Percentiles rank a stretch among this genome's conserved stretches.
Conservation (phyloP, 139 green algal species). For the Tetraselmis chui region DNA sequence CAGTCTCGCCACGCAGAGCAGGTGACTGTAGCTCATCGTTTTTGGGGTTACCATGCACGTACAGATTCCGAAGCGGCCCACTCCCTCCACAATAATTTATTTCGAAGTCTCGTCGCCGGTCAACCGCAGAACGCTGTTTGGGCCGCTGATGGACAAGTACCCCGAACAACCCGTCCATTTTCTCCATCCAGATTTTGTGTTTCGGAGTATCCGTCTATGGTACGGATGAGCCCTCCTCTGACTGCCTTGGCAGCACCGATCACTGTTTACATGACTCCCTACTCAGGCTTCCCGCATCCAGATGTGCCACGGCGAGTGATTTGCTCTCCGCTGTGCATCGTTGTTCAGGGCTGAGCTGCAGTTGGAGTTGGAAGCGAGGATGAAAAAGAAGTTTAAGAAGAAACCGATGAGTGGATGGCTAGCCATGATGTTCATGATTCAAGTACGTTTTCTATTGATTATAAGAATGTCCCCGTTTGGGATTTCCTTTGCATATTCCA, state of each 20-base stretch:
- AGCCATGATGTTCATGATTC: constrained; percentile 9
- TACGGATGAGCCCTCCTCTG: background rate
- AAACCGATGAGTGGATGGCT: constrained; percentile 9
- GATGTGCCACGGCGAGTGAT: no score
- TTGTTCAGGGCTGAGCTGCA: background rate
- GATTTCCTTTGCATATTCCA: background rate
- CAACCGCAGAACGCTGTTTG: constrained; percentile 5
- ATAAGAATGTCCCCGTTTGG: background rate
- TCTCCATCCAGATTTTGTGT: constrained; percentile 8
- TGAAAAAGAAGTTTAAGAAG: constrained; percentile 4
- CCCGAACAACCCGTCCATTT: constrained; percentile 5
- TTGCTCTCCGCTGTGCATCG: no score
- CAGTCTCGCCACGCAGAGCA: no score
- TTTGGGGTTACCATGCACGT: no score
- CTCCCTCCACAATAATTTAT: constrained; percentile 1
- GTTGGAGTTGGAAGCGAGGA: constrained; percentile 1
- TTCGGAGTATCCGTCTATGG: background rate
- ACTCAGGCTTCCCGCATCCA: no score
- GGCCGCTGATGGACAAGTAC: constrained; percentile 7
- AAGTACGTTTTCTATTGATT: background rate
- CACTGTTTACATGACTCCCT: no score
- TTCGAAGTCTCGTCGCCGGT: constrained; percentile 10
- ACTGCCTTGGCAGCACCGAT: no score
- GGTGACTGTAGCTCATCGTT: no score
- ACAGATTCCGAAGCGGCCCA: no score